These are phyloP conservation scores for Auricularia sp. DNA, from an alignment of 768 basidiomycete species.

Conservation along the genomic window DNA sequence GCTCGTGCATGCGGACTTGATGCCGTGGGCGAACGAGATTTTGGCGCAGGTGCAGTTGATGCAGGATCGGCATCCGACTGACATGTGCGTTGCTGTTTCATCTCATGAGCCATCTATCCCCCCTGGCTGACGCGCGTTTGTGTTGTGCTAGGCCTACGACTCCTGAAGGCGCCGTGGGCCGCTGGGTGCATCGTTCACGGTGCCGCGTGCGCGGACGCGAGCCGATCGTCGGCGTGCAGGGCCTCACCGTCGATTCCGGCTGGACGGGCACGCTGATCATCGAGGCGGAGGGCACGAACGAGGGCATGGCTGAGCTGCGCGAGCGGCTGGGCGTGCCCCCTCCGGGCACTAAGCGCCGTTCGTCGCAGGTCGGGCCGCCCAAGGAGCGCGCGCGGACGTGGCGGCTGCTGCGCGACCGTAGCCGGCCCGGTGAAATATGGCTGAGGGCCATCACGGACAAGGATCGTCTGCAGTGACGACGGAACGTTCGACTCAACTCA, in stretches of 20 bases:
- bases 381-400: conserved; percentile 47
- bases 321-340: conserved; percentile 57
- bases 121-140: background rate
- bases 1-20: conserved; percentile 61
- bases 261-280: conserved; percentile 80
- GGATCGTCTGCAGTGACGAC: conserved; percentile 42
- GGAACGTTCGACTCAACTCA: too few relatives aligned
- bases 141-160: conserved; percentile 23
- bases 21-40: conserved; percentile 72
- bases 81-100: conserved; percentile 44
- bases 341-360: conserved; percentile 33
- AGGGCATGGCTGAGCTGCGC: conserved; percentile 69
- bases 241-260: conserved; percentile 56
- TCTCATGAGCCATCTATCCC: background rate
- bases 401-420: conserved; percentile 59
- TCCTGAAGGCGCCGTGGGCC: conserved; percentile 75
- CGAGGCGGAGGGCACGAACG: conserved; percentile 82
- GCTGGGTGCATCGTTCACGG: conserved; percentile 75
- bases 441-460: conserved; percentile 55
- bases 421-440: conserved; percentile 68
- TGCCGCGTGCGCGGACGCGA: conserved; percentile 43
- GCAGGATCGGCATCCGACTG: conserved; percentile 66
- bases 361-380: conserved; percentile 25
- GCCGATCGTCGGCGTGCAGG: conserved; percentile 15
- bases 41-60: conserved; percentile 61